These are phyloP conservation scores for Populus hybrid DNA, from an alignment of 441 rosid species.

Conservation along the genomic window DNA sequence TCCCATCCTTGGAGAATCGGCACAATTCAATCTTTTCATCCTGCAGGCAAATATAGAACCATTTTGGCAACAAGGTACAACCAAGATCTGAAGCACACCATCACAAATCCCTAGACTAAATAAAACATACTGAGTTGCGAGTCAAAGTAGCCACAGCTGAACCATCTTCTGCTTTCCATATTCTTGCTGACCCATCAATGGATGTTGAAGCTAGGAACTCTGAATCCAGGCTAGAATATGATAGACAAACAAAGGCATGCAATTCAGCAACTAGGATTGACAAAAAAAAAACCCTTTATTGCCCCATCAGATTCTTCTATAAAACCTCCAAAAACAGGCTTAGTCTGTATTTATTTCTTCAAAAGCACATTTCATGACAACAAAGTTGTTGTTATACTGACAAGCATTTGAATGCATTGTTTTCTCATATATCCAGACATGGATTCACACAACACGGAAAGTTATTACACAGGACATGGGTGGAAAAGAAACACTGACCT, in stretches of 20 bases:
- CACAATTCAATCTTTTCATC: constrained; percentile 85
- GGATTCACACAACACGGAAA: not conserved
- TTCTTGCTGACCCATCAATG: constrained; percentile 91
- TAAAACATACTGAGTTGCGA: constrained; percentile 57
- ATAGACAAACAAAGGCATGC: constrained; percentile 10
- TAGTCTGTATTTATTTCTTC: not conserved
- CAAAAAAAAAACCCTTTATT: not conserved
- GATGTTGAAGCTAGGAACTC: constrained; percentile 89
- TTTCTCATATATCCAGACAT: not conserved
- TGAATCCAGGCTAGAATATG: constrained; percentile 72
- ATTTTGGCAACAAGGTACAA: constrained; percentile 10
- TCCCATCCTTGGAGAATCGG: constrained; percentile 89
- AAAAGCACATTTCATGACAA: not conserved
- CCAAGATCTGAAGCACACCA: constrained; percentile 6
- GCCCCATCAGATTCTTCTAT: not conserved
- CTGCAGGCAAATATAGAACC: constrained; percentile 34
- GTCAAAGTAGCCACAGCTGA: constrained; percentile 63
- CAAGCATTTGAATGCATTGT: not conserved
- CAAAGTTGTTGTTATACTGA: not conserved
- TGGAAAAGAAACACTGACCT: constrained; percentile 45
- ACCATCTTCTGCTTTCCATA: constrained; percentile 93
- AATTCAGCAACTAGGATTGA: constrained; percentile 5
- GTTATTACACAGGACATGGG: not conserved
- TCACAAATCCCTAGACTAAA: constrained; percentile 2
- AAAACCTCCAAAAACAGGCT: not conserved